These are phyloP conservation scores for Fusarium tjaetaba DNA, from an alignment of 2,329 filamentous ascomycete species.

Conservation along the genomic window DNA sequence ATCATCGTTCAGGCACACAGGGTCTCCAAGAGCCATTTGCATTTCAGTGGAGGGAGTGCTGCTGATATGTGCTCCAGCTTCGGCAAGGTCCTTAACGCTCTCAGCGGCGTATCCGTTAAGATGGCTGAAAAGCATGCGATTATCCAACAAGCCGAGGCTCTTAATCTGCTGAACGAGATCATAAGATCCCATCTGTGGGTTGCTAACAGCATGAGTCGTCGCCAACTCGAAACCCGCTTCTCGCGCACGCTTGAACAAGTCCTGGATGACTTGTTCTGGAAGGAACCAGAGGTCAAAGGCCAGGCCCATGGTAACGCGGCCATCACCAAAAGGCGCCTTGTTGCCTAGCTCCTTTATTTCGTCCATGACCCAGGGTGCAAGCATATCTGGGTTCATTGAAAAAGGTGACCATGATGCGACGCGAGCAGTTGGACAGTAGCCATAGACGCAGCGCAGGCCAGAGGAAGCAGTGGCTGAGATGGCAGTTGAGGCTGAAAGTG, in stretches of 20 bases:
- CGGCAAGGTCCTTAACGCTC: background rate
- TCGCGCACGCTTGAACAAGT: background rate
- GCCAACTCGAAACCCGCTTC: background rate
- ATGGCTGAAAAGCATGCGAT: slow-evolving; percentile 5
- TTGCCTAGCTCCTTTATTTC: background rate
- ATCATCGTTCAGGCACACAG: slow-evolving; percentile 1
- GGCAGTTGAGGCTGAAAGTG: background rate
- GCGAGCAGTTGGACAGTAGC: slow-evolving; percentile 8
- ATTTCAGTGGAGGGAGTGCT: slow-evolving; percentile 20
- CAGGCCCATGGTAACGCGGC: background rate
- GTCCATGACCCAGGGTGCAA: background rate
- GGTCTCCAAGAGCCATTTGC: slow-evolving; percentile 11
- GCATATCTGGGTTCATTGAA: background rate
- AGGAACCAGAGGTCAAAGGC: slow-evolving; percentile 23
- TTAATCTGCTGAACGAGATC: slow-evolving; percentile 5
- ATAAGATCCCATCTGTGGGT: background rate
- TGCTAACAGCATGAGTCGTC: slow-evolving; percentile 5
- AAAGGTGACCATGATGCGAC: slow-evolving; percentile 2
- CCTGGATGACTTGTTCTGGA: background rate
- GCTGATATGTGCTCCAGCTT: slow-evolving; percentile 1
- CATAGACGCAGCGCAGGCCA: slow-evolving; percentile 12
- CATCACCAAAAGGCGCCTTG: background rate
- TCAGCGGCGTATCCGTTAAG: background rate
- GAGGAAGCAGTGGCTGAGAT: slow-evolving; percentile 9
- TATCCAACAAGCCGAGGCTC: background rate